These are phyloP conservation scores for Candida mesenterica DNA, from an alignment of 1,139 yeast species.

Conservation along the genomic window DNA sequence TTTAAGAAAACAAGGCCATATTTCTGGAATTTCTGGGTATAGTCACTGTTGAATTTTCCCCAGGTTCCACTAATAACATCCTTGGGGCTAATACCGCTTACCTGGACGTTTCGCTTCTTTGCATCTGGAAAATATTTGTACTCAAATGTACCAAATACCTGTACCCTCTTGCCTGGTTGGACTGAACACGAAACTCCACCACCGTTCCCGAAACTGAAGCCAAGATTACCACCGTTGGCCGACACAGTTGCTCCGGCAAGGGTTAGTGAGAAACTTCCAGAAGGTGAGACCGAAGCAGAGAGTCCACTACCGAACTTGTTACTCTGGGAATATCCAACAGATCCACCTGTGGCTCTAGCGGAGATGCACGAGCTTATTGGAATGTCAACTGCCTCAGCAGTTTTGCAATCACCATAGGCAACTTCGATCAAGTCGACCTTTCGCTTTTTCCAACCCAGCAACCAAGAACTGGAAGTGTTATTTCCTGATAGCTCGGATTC, in stretches of 20 bases:
- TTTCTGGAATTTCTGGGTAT: constrained; percentile 4
- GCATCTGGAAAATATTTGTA: constrained; percentile 17
- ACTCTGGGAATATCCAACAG: constrained; percentile 18
- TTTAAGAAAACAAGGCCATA: constrained; percentile 19
- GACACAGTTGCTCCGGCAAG: constrained; percentile 13
- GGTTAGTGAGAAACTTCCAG: constrained; percentile 8
- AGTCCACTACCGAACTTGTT: constrained; percentile 8
- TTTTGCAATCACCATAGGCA: constrained; percentile 14
- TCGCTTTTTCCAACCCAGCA: constrained; percentile 4
- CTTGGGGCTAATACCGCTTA: not conserved
- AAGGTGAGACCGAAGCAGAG: not conserved
- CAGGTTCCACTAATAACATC: not conserved
- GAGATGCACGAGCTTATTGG: constrained; percentile 21
- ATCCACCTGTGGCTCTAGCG: constrained; percentile 16
- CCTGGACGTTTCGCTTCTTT: constrained; percentile 9
- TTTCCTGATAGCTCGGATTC: constrained; percentile 10
- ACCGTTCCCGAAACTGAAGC: constrained; percentile 12
- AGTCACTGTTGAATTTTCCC: not conserved
- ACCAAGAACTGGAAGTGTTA: not conserved
- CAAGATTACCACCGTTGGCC: constrained; percentile 10
- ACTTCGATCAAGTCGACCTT: constrained; percentile 18
- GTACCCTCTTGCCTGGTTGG: constrained; percentile 17
- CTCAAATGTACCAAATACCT: constrained; percentile 16
- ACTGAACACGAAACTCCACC: constrained; percentile 18
- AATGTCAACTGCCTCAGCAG: constrained; percentile 6